A percentile compares a stretch with the other conserved stretches of the same genome.
phyloP scores from a whole-genome alignment of 805 yeast genomes.

The Nematodospora valgi region DNA sequence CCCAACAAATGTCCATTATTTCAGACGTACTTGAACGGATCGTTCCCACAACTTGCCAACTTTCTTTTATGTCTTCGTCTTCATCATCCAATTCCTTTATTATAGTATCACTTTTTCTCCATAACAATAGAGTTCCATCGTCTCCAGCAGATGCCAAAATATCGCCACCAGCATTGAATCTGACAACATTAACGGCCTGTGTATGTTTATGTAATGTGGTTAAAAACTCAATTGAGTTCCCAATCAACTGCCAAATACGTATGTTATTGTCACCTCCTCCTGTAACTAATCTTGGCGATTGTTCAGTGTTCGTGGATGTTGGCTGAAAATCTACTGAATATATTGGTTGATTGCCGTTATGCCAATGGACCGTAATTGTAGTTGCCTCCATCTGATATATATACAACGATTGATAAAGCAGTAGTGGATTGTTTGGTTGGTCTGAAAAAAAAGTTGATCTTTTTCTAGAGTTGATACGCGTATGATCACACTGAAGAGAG shows the following conservation, averaged over 20 bases:
- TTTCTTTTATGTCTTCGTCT: conserved; percentile 57
- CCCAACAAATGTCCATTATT: conserved; percentile 90
- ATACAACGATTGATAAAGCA: too few relatives aligned
- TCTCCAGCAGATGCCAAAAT: conserved; percentile 89
- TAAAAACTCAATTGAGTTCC: conserved; percentile 60
- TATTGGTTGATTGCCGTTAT: conserved; percentile 70
- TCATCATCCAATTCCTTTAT: conserved; percentile 52
- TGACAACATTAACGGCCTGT: conserved; percentile 89
- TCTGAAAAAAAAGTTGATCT: too few relatives aligned
- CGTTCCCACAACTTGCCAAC: conserved; percentile 66
- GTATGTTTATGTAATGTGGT: conserved; percentile 84
- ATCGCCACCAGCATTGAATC: conserved; percentile 72
- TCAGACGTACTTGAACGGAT: conserved; percentile 66
- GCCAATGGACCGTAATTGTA: conserved; percentile 67
- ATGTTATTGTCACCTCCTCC: conserved; percentile 94
- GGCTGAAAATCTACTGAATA: conserved; percentile 62
- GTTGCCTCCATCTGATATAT: conserved; percentile 34
- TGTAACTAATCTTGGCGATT: conserved; percentile 61
- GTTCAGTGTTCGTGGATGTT: conserved; percentile 12
- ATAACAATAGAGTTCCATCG: conserved; percentile 83
- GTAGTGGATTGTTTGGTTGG: too few relatives aligned
- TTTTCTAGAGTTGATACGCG: too few relatives aligned
- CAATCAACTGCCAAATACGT: conserved; percentile 47
- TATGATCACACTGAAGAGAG: too few relatives aligned
- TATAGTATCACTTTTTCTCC: conserved; percentile 60